Conservation (phyloP, 2,329 filamentous ascomycete genomes). For the Stagonosporopsis cucurbitacearum region DNA sequence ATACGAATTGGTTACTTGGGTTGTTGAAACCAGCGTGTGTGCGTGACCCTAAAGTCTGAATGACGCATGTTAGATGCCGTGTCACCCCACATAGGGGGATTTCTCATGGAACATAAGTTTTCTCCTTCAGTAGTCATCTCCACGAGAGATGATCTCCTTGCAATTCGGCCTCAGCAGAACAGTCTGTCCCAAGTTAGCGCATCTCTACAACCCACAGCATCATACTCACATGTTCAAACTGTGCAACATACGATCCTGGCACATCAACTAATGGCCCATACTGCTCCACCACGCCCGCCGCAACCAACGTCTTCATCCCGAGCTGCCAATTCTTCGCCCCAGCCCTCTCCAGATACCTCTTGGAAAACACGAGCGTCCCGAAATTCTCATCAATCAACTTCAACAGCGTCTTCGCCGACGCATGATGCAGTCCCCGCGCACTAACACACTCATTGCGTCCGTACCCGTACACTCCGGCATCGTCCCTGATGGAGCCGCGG, state of each 20-base stretch:
- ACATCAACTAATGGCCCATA: conserved; percentile 89
- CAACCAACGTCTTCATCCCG: conserved; percentile 84
- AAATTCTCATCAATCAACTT: conserved; percentile 95
- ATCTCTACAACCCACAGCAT: background rate
- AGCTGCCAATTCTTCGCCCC: conserved; percentile 91
- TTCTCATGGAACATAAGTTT: no score
- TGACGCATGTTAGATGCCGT: conserved; percentile 4
- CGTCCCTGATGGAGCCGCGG: conserved; percentile 81
- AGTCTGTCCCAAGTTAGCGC: conserved; percentile 35
- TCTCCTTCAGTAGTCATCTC: conserved; percentile 75
- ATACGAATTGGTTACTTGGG: background rate
- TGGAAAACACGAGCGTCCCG: conserved; percentile 85
- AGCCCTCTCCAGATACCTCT: conserved; percentile 84
- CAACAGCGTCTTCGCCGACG: conserved; percentile 81
- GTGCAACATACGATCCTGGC: conserved; percentile 91
- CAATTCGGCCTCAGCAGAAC: conserved; percentile 54
- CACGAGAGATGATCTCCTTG: conserved; percentile 86
- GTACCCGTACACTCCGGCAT: conserved; percentile 69
- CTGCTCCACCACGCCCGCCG: conserved; percentile 80
- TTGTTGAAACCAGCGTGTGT: background rate
- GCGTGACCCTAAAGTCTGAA: background rate
- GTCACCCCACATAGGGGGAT: background rate
- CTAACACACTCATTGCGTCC: conserved; percentile 61
- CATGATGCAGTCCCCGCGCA: conserved; percentile 62
- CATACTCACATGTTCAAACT: conserved; percentile 86